Evolutionary conservation across 2,329 filamentous ascomycete genomes (phyloP), one percentile per base, ranked within the genome.

Genomic region (Calonectria pteridis): DNA sequence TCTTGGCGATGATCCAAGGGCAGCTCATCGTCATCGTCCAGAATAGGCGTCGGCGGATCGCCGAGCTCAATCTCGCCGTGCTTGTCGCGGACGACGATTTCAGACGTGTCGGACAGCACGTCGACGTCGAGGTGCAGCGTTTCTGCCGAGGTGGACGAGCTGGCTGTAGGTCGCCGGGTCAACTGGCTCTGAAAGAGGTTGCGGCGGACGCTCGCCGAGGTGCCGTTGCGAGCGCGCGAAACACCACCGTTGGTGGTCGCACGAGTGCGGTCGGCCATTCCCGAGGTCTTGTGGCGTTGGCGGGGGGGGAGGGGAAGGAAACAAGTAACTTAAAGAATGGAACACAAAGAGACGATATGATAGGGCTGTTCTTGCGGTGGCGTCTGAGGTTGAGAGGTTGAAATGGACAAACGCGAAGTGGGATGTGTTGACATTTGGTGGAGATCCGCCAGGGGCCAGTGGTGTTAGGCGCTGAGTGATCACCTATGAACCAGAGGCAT

Each of bases 31-130:
- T 89, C 86, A 43, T 91, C 90, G 63, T 91, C 90, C 33, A 89
- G 82, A 10, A 86, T 83, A 18, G 88, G 87, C 73, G 88, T 86
- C 0, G 88, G 90, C 58, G 89, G 89, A 73, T 91, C 90, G 20
- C 86, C 86, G n/a, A 93, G 83, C 81, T 92, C 88, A 71, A 92
- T 88, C 76, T 93, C 91, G 63, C 91, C 92, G 78, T 92, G 89
- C 82, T 89, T 85, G 79, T 93, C 89, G 76, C 92, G 87, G 58
- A 93, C 88, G 11, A 93, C 89, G 72, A 93, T 93, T 77, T 92
- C 91, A 7, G 81, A 82, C n/a, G 80, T 83, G 62, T 88, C 86
- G 6, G 83, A 85, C n/a, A 85, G 80, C 20, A 85, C 84, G 62
- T 88, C 87, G 67, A 84, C 83, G 72, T 89, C 88, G n/a, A 89